These are phyloP conservation scores for Gracilaria domingensis DNA, from an alignment of 23 red algal genomes.

Conservation along the genomic window DNA sequence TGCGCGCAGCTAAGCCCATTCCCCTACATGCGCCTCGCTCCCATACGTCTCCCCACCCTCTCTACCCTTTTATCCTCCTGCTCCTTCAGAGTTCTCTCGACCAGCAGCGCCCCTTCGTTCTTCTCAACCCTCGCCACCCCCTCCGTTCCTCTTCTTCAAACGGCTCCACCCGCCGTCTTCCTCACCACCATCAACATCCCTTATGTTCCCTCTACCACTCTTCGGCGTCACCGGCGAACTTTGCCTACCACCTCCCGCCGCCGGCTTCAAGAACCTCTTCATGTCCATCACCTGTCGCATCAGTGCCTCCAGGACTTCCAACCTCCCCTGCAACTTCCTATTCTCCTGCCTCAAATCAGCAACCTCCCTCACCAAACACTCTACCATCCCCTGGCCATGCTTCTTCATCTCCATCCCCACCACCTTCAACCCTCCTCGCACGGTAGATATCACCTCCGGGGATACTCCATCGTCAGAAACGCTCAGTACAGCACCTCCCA, in stretches of 20 bases:
- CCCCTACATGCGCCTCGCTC: neutral
- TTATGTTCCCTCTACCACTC: neutral
- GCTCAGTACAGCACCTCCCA: neutral
- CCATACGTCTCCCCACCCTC: neutral
- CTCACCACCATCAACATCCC: neutral
- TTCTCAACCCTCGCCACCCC: neutral
- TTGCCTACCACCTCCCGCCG: neutral
- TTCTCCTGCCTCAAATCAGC: neutral
- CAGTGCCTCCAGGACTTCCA: neutral
- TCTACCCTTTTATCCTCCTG: neutral
- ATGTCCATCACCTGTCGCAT: conserved; percentile 1
- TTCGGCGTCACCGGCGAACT: neutral
- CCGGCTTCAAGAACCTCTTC: neutral
- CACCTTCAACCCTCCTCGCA: neutral
- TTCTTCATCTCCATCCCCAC: neutral
- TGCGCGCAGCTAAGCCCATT: neutral
- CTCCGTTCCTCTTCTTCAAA: neutral
- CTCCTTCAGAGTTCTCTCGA: neutral
- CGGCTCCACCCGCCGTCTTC: neutral
- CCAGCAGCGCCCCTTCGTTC: neutral
- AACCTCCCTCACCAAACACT: neutral
- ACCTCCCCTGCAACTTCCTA: neutral
- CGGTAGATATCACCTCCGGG: neutral
- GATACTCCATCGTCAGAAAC: neutral
- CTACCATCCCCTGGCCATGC: neutral